phyloP scores from a whole-genome alignment of 352 stramenopile genomes.

The Lagenidium giganteum region DNA sequence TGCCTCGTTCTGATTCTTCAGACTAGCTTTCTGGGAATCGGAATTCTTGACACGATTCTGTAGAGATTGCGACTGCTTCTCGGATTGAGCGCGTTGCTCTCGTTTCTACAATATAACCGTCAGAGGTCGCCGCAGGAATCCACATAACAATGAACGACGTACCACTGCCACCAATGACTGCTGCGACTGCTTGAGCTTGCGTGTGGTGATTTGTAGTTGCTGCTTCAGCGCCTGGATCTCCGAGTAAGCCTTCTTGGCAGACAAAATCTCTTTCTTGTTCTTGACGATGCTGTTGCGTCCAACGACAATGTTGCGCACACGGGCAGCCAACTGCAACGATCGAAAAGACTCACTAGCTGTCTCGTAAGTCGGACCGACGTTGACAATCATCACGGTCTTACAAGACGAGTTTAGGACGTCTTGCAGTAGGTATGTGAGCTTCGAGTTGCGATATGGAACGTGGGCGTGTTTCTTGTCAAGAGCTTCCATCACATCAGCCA shows the following conservation, averaged over 20 bases:
- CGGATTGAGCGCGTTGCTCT: conserved; percentile 90
- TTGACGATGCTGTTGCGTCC: conserved; percentile 76
- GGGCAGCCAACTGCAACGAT: conserved; percentile 84
- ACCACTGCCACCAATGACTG: conserved; percentile 89
- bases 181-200: conserved; percentile 85
- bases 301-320: conserved; percentile 76
- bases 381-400: conserved; percentile 95
- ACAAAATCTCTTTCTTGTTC: conserved; percentile 85
- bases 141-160: conserved; percentile 35
- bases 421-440: conserved; percentile 97
- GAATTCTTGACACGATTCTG: conserved; percentile 78
- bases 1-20: conserved; percentile 57
- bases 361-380: conserved; percentile 79
- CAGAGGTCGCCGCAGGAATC: neutral
- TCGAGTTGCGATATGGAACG: conserved; percentile 97
- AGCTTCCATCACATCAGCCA: conserved; percentile 92
- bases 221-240: conserved; percentile 93
- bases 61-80: conserved; percentile 78
- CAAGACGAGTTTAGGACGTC: conserved; percentile 87
- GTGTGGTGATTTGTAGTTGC: conserved; percentile 85
- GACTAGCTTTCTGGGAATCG: conserved; percentile 57
- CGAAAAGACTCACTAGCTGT: conserved; percentile 83
- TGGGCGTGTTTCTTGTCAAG: conserved; percentile 89
- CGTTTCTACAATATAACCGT: conserved; percentile 64
- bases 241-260: conserved; percentile 91